These are phyloP conservation scores for Rhamnella rubrinervis DNA, from an alignment of 331 rosid genomes.

Conservation along the genomic window DNA sequence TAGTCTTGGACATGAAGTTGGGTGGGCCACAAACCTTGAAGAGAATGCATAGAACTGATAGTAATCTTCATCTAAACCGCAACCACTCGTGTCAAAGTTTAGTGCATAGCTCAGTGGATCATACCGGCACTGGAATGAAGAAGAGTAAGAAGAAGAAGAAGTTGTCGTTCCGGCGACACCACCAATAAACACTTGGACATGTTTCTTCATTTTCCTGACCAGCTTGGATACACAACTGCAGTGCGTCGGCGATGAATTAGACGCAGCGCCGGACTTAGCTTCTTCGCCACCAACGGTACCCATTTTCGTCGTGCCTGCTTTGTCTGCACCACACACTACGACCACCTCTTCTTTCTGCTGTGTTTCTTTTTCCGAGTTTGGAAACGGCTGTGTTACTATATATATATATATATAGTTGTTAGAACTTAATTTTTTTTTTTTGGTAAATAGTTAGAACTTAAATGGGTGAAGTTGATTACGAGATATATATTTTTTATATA, in stretches of 20 bases:
- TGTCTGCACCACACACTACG: no score
- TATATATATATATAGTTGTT: no score
- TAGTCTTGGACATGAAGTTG: conserved; percentile 36
- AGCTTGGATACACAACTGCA: conserved; percentile 53
- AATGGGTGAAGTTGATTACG: no score
- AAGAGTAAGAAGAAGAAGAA: conserved; percentile 7
- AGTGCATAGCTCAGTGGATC: conserved; percentile 83
- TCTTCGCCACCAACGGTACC: no score
- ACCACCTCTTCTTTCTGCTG: no score
- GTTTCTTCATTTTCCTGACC: conserved; percentile 56
- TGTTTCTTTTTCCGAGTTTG: no score
- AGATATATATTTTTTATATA: no score
- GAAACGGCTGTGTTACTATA: no score
- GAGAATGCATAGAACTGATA: conserved; percentile 72
- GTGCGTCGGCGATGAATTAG: conserved; percentile 20
- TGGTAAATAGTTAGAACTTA: no score
- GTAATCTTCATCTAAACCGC: conserved; percentile 62
- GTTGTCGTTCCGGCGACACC: conserved; percentile 16
- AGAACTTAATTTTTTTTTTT: no score
- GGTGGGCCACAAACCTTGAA: conserved; percentile 66
- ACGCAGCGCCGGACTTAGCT: no score
- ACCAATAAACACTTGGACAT: conserved; percentile 20
- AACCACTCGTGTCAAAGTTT: conserved; percentile 64
- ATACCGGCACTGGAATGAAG: conserved; percentile 58
- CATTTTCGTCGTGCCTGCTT: no score